Conservation (phyloP, 2,329 filamentous ascomycete genomes). For the Phialemonium atrogriseum region DNA sequence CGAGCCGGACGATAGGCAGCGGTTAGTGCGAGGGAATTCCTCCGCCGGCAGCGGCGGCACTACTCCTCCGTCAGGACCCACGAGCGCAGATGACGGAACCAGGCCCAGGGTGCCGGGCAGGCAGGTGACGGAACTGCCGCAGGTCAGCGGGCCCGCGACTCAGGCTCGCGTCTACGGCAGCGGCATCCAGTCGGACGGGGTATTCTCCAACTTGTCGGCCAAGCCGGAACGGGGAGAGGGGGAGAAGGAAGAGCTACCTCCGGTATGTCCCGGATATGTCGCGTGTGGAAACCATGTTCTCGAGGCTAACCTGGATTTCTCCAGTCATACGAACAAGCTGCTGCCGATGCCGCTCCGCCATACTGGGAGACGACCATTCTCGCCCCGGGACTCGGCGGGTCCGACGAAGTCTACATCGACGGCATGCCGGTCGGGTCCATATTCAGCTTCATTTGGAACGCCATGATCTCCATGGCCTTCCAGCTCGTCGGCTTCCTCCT, state of each 20-base stretch:
- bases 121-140: constrained; percentile 19
- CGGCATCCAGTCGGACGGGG: constrained; percentile 79
- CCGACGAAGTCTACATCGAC: constrained; percentile 94
- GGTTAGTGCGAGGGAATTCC: constrained; percentile 65
- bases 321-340: constrained; percentile 96
- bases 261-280: constrained; percentile 65
- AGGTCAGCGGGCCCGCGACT: constrained; percentile 16
- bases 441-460: constrained; percentile 86
- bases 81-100: constrained; percentile 14
- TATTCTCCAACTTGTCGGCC: constrained; percentile 90
- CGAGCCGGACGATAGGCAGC: constrained; percentile 73
- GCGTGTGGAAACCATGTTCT: too few species aligned
- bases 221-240: constrained; percentile 78
- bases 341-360: constrained; percentile 87
- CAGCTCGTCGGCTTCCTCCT: constrained; percentile 95
- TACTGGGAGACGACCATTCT: constrained; percentile 99
- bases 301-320: too few species aligned
- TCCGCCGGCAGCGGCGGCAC: constrained; percentile 16
- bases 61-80: too few species aligned
- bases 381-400: constrained; percentile 79
- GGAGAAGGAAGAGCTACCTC: constrained; percentile 80
- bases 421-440: constrained; percentile 86
- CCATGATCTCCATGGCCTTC: constrained; percentile 96
- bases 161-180: constrained; percentile 57
- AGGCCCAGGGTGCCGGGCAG: constrained; percentile 12